Conservation (phyloP, 371 early-diverging fungal genomes). For the Mortierella sp. region DNA sequence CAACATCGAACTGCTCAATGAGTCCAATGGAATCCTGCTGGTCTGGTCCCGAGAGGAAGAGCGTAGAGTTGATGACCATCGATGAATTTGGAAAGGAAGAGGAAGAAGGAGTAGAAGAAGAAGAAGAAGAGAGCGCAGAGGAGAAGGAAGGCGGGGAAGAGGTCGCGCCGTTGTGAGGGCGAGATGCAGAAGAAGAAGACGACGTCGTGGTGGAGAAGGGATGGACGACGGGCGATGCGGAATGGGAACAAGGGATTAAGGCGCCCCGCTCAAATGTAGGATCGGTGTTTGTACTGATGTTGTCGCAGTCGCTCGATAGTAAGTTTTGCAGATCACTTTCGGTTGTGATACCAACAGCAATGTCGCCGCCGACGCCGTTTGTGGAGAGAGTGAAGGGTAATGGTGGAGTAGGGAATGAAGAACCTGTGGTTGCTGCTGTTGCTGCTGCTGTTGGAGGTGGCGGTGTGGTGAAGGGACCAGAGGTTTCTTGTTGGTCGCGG, state of each 20-base stretch:
- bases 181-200: neutral
- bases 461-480: neutral
- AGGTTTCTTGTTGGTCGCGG: too few species aligned
- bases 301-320: constrained; percentile 12
- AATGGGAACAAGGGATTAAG: constrained; percentile 14
- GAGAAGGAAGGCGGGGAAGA: neutral
- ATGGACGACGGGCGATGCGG: constrained; percentile 2
- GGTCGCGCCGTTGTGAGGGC: neutral
- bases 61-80: neutral
- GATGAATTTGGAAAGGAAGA: neutral
- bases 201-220: neutral
- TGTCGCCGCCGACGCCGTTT: neutral
- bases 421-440: neutral
- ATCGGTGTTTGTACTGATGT: constrained; percentile 9
- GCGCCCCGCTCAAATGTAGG: constrained; percentile 10
- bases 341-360: constrained; percentile 4
- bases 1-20: constrained; percentile 1
- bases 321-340: constrained; percentile 10
- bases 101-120: neutral
- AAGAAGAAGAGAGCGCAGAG: neutral
- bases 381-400: neutral
- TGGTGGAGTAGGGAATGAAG: neutral
- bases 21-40: neutral
- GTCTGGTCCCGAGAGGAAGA: constrained; percentile 15
- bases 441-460: neutral